Base-by-base conservation (phyloP, 352 stramenopile genomes). In the Phytopythium oedochilum region DNA sequence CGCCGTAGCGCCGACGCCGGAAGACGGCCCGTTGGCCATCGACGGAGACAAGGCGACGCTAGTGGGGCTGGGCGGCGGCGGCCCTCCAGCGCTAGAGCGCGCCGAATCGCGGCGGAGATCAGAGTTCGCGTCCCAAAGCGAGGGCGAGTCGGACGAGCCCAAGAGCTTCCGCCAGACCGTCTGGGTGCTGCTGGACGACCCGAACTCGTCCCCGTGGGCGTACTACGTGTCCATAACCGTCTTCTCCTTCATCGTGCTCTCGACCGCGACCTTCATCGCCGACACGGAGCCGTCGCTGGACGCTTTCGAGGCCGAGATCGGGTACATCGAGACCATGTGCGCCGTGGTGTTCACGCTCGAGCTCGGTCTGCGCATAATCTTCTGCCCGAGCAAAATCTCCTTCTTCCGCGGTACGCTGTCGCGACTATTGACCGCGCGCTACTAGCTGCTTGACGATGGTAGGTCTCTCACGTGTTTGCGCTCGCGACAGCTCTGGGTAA, bases 161-260 rank as follows among this genome's bases (percentile, higher is more conserved):
- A 12, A 31, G 20, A 25, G 57, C 5, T 63, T 46, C 20, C 67
- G 61, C 14, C 49, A 70, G 0, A 61, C 58, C 32, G 12, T 73
- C 0, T 92, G 78, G 76, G 18, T 67, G 15, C 75, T 89, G 39
- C 72, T 92, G 25, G 76, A 92, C 56, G 81, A 92, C 39, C 81
- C 81, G 1, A 75, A 92, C 46, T 92, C 81, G 23, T 88, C 74
- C 1, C 48, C 23, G 2, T 29, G 31, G 5, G 78, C 78, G n/a
- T 86, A 86, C 50, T 88, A 84, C 48, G 71, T 86, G 35, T 89
- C 77, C 0, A 45, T 89, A 20, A 60, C 40, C 31, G 62, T 90
- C 28, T 88, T 91, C 53, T 65, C 63, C 43, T 85, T 89, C 53
- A 85, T 92, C 42, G 53, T 72, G 25, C 25, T 89, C 0, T 89